Conservation (phyloP, 768 basidiomycete genomes). For the Xerocomus potaroensis region DNA sequence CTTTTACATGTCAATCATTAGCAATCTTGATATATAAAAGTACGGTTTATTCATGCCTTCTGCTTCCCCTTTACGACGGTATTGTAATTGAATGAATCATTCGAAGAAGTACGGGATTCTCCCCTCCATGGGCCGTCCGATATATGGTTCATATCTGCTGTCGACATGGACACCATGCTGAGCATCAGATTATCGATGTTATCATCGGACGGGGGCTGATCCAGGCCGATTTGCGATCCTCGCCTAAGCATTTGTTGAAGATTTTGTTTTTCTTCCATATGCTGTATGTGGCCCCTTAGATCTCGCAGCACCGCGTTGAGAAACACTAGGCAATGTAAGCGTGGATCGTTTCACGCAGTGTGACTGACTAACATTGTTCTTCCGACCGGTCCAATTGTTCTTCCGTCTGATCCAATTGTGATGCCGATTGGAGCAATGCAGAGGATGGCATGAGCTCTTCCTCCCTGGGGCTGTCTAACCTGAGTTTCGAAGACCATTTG, state of each 20-base stretch:
- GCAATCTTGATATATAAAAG: too few species aligned
- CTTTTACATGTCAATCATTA: too few species aligned
- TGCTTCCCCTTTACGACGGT: constrained; percentile 27
- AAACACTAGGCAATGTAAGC: constrained; percentile 27
- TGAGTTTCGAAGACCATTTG: constrained; percentile 33
- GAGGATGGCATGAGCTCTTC: constrained; percentile 33
- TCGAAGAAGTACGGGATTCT: constrained; percentile 3
- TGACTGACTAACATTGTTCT: constrained; percentile 35
- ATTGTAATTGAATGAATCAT: constrained; percentile 20
- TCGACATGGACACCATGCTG: constrained; percentile 34
- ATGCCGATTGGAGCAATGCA: constrained; percentile 31
- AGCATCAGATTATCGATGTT: constrained; percentile 40
- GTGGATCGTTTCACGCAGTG: neutral
- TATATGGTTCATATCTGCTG: constrained; percentile 11
- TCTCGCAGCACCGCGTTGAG: constrained; percentile 36
- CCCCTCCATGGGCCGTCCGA: constrained; percentile 31
- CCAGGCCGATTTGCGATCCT: constrained; percentile 34
- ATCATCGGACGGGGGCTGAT: constrained; percentile 33
- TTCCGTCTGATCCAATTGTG: constrained; percentile 31
- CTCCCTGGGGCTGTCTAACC: constrained; percentile 34
- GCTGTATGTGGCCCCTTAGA: constrained; percentile 34
- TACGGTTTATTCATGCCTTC: constrained; percentile 15
- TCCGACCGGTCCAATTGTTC: constrained; percentile 33
- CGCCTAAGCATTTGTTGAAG: constrained; percentile 38
- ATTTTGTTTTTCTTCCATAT: constrained; percentile 42